These are phyloP conservation scores for Epicoccum nigrum DNA, from an alignment of 2,329 filamentous ascomycete genomes.

Conservation along the genomic window DNA sequence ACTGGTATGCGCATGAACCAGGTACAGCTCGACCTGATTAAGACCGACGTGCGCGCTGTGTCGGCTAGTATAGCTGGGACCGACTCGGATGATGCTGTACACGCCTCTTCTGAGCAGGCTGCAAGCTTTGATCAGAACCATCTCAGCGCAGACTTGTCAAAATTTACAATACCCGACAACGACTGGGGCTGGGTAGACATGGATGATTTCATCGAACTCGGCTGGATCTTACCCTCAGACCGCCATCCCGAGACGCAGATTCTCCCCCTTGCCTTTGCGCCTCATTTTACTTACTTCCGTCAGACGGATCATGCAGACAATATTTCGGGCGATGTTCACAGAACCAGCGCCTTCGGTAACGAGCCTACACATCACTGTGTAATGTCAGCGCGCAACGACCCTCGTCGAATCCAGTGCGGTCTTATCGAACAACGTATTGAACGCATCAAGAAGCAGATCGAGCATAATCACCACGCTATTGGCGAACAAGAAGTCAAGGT, in stretches of 20 bases:
- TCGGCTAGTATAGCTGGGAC: slow-evolving; percentile 88
- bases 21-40: slow-evolving; percentile 88
- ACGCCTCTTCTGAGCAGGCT: slow-evolving; percentile 66
- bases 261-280: slow-evolving; percentile 86
- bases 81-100: slow-evolving; percentile 74
- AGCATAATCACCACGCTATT: slow-evolving; percentile 72
- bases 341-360: slow-evolving; percentile 88
- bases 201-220: slow-evolving; percentile 98
- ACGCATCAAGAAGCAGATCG: slow-evolving; percentile 78
- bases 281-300: slow-evolving; percentile 95
- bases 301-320: slow-evolving; percentile 89
- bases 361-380: slow-evolving; percentile 95
- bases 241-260: slow-evolving; percentile 94
- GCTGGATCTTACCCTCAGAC: slow-evolving; percentile 92
- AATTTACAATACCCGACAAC: slow-evolving; percentile 93
- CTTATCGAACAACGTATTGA: slow-evolving; percentile 81
- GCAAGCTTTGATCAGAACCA: slow-evolving; percentile 61
- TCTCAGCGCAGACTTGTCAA: slow-evolving; percentile 69
- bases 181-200: slow-evolving; percentile 98
- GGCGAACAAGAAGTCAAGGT: slow-evolving; percentile 74
- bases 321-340: slow-evolving; percentile 78
- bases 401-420: slow-evolving; percentile 83
- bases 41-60: slow-evolving; percentile 89
- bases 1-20: slow-evolving; percentile 96
- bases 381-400: slow-evolving; percentile 78